These are phyloP conservation scores for Aspergillus glaucus DNA, from an alignment of 2,329 filamentous ascomycete genomes.

Conservation along the genomic window DNA sequence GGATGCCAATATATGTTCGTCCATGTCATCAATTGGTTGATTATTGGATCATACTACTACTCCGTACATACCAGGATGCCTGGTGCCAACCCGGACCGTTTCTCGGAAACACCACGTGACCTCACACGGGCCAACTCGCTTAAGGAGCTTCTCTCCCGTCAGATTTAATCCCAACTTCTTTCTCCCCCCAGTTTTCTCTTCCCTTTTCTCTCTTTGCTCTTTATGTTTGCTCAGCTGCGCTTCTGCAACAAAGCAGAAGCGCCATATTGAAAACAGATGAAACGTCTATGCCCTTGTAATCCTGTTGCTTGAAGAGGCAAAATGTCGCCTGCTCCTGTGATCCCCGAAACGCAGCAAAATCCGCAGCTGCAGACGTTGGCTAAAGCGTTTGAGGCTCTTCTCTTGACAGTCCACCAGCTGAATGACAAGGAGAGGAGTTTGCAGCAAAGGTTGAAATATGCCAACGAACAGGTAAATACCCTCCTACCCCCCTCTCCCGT, in stretches of 20 bases:
- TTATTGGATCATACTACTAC: too few species aligned
- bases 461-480: constrained; percentile 35
- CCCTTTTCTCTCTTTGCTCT: constrained; percentile 12
- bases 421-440: constrained; percentile 34
- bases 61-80: background rate
- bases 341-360: constrained; percentile 26
- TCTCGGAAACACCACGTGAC: background rate
- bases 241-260: constrained; percentile 22
- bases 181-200: constrained; percentile 6
- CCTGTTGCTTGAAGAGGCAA: constrained; percentile 8
- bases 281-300: constrained; percentile 18
- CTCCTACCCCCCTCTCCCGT: constrained; percentile 2
- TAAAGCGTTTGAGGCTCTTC: constrained; percentile 36
- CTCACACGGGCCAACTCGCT: constrained; percentile 31
- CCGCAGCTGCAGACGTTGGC: constrained; percentile 32
- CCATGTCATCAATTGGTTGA: too few species aligned
- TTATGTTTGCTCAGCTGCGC: constrained; percentile 10
- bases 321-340: constrained; percentile 28
- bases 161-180: constrained; percentile 4
- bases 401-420: constrained; percentile 36
- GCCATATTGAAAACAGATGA: constrained; percentile 17
- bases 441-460: constrained; percentile 31
- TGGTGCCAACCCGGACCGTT: too few species aligned
- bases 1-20: too few species aligned
- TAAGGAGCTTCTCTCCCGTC: constrained; percentile 9